Evolutionary conservation across 257 asterid species (phyloP).

Genomic region (Schizonepeta tenuifolia): DNA sequence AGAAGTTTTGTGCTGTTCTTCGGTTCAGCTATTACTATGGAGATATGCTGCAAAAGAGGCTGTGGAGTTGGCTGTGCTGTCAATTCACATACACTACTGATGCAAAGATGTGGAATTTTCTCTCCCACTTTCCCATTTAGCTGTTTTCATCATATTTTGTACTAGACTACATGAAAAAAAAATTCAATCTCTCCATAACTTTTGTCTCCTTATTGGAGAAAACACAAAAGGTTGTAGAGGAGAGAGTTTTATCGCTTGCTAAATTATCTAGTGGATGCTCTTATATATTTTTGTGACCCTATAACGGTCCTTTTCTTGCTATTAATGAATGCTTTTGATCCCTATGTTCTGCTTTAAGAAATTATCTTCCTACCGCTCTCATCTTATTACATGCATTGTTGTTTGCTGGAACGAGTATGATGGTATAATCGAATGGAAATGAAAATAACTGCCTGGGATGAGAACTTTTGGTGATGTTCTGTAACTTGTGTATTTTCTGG

Average conservation of each 20-base stretch:
- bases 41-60: conserved; percentile 30
- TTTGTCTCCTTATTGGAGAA: conserved; percentile 31
- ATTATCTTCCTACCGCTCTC: neutral
- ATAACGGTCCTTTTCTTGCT: neutral
- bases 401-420: neutral
- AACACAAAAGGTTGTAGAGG: conserved; percentile 30
- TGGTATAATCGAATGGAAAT: neutral
- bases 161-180: conserved; percentile 5
- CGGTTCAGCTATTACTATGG: conserved; percentile 28
- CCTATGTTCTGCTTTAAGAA: neutral
- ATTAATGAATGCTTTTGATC: neutral
- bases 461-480: neutral
- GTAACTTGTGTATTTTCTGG: too few relatives aligned
- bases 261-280: conserved; percentile 25
- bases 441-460: neutral
- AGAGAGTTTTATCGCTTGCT: conserved; percentile 5
- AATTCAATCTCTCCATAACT: conserved; percentile 14
- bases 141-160: conserved; percentile 34
- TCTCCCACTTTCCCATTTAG: conserved; percentile 29
- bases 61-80: conserved; percentile 31
- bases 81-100: conserved; percentile 21
- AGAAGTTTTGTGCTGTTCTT: conserved; percentile 27
- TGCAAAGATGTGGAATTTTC: conserved; percentile 23
- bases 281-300: neutral
- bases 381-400: neutral